Base-by-base conservation (phyloP, 2,329 filamentous ascomycete genomes). In the Aulographum hederae region DNA sequence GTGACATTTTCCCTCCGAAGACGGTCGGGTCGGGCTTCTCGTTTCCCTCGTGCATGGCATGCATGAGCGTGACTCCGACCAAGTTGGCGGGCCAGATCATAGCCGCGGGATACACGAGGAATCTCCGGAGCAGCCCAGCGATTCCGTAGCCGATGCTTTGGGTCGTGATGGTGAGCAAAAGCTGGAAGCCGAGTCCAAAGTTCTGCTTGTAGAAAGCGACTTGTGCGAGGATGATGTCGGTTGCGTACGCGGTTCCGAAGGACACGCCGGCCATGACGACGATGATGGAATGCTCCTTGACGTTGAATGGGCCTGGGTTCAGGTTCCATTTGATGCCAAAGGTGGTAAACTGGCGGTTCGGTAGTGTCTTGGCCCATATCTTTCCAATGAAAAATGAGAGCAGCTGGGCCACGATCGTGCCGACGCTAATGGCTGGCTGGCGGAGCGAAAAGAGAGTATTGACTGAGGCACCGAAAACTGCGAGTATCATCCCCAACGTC, bases 201-300 rank as follows among this genome's bases (percentile, higher is more conserved):
- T 74, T 59, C 44, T 78, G 69, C 46, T 73, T 69, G 48, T 82
- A 84, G 44, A 81, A 82, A 13, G 74, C 63, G 13, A 69, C 54
- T 51, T 80, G 75, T 0, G 76, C 76, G 2, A 80, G 58, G 28
- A 84, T 66, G 18, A 80, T 73, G 40, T 82, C 77, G 1, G 76
- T 81, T 1, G 75, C 74, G 42, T 82, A 82, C 3, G 75, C 73
- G 4, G 49, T 42, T n/a, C 44, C 43, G 23, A 46, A 47, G 4
- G 65, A 52, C 42, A 70, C 68, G 46, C 71, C 72, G 2, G 68
- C 70, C 69, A 74, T 73, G 46, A 69, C 64, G 16, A 70, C 67
- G 40, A 72, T 69, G 25, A 71, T 52, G 31, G 69, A 63, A 42
- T 72, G 67, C 43, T 73, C 68, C 52, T 72, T 73, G 47, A 61